These are phyloP conservation scores for Rhodotorula sphaerocarpa DNA, from an alignment of 768 basidiomycete genomes.

Conservation along the genomic window DNA sequence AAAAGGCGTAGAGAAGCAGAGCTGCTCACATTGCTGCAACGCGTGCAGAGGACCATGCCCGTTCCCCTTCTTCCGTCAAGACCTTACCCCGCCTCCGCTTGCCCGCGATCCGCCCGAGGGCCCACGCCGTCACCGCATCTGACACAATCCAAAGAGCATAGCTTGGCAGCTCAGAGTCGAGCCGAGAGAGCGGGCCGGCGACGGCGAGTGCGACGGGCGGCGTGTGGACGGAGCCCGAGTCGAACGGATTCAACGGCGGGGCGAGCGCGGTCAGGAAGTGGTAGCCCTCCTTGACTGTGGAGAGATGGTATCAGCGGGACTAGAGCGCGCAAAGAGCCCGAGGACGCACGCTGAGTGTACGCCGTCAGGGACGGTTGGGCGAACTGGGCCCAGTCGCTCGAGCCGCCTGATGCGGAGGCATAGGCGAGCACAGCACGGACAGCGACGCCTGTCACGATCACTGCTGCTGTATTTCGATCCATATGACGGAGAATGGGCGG, in stretches of 20 bases:
- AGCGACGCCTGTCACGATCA: too few species aligned
- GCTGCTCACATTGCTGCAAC: slow-evolving; percentile 63
- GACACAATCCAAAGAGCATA: slow-evolving; percentile 62
- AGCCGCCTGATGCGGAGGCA: too few species aligned
- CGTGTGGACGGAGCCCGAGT: slow-evolving; percentile 39
- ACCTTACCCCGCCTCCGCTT: slow-evolving; percentile 55
- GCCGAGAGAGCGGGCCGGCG: slow-evolving; percentile 55
- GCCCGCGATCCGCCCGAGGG: slow-evolving; percentile 52
- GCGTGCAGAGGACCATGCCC: slow-evolving; percentile 50
- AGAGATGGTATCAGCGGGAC: too few species aligned
- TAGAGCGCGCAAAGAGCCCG: too few species aligned
- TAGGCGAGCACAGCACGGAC: too few species aligned
- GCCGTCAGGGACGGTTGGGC: slow-evolving; percentile 70
- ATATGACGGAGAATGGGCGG: too few species aligned
- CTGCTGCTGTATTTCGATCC: too few species aligned
- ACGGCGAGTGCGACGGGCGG: slow-evolving; percentile 65
- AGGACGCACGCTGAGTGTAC: slow-evolving; percentile 39
- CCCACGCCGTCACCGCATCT: slow-evolving; percentile 63
- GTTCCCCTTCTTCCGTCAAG: slow-evolving; percentile 42
- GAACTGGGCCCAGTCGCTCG: slow-evolving; percentile 51
- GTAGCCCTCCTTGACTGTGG: slow-evolving; percentile 77
- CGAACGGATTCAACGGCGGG: slow-evolving; percentile 16
- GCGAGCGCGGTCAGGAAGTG: slow-evolving; percentile 53
- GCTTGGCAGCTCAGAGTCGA: slow-evolving; percentile 34
- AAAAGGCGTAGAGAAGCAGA: too few species aligned